These are phyloP conservation scores for Catharanthus roseus DNA, from an alignment of 257 asterid species.

Conservation along the genomic window DNA sequence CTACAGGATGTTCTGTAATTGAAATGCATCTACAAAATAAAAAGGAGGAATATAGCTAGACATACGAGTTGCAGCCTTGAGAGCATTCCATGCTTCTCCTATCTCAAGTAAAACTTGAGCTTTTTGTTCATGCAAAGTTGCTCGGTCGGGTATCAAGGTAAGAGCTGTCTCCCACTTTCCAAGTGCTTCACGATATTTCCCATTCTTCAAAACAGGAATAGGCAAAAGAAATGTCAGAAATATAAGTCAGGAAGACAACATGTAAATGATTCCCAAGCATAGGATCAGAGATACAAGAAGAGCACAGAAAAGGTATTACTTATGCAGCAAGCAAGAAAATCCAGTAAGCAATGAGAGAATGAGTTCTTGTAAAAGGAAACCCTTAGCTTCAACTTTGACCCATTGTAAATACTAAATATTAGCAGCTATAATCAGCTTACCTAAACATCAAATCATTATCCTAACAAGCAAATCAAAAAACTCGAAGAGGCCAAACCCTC, in stretches of 20 bases:
- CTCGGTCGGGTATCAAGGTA: constrained; percentile 59
- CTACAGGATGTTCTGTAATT: too few relatives aligned
- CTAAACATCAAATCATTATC: neutral
- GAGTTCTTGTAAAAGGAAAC: neutral
- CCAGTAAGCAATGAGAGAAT: neutral
- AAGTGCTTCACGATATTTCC: constrained; percentile 72
- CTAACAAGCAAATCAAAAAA: neutral
- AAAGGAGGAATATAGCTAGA: constrained; percentile 15
- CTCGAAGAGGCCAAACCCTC: neutral
- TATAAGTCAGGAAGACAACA: constrained; percentile 3
- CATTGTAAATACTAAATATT: neutral
- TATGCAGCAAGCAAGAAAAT: neutral
- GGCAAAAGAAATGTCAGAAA: neutral
- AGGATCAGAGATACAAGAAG: neutral
- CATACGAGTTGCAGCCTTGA: constrained; percentile 80
- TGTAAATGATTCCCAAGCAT: neutral
- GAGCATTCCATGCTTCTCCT: constrained; percentile 81
- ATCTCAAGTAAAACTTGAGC: constrained; percentile 88
- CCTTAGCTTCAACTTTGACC: neutral
- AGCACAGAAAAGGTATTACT: neutral
- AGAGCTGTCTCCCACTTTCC: constrained; percentile 90
- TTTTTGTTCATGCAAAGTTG: constrained; percentile 80
- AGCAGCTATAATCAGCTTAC: neutral
- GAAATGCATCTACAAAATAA: neutral
- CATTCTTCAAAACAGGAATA: constrained; percentile 44